phyloP scores from a whole-genome alignment of 2,329 filamentous ascomycete genomes.

The Ophiostoma sp. region DNA sequence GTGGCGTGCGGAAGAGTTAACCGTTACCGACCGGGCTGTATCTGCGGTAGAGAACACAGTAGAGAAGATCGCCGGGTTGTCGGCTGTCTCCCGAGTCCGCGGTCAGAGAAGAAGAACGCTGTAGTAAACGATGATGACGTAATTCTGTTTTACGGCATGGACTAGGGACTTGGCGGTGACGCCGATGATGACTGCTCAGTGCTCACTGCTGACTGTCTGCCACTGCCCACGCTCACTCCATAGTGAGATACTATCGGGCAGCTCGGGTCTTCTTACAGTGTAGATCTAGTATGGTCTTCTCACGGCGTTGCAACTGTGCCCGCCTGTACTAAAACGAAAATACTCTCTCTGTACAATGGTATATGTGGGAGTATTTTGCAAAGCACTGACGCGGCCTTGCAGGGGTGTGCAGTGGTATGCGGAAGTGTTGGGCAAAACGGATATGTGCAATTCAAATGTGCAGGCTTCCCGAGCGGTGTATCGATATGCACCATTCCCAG shows the following conservation, averaged over 20 bases:
- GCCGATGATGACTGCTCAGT: neutral
- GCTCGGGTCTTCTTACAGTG: neutral
- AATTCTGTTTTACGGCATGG: neutral
- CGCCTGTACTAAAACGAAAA: no score
- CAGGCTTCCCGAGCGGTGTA: no score
- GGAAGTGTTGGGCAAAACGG: neutral
- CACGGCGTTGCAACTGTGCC: neutral
- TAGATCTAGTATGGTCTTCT: neutral
- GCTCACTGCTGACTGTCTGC: neutral
- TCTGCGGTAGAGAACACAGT: no score
- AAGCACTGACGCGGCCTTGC: constrained; percentile 16
- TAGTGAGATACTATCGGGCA: neutral
- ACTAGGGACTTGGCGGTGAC: neutral
- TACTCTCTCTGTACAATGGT: no score
- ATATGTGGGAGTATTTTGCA: neutral
- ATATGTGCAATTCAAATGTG: neutral
- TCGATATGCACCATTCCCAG: no score
- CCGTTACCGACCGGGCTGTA: neutral
- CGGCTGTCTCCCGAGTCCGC: neutral
- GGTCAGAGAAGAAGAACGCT: neutral
- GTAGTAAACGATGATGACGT: neutral
- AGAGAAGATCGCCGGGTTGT: neutral
- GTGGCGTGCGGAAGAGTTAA: neutral
- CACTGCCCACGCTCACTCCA: neutral
- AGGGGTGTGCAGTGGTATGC: neutral